Conservation (phyloP, 163 green algal genomes). For the Volvox carteri region DNA sequence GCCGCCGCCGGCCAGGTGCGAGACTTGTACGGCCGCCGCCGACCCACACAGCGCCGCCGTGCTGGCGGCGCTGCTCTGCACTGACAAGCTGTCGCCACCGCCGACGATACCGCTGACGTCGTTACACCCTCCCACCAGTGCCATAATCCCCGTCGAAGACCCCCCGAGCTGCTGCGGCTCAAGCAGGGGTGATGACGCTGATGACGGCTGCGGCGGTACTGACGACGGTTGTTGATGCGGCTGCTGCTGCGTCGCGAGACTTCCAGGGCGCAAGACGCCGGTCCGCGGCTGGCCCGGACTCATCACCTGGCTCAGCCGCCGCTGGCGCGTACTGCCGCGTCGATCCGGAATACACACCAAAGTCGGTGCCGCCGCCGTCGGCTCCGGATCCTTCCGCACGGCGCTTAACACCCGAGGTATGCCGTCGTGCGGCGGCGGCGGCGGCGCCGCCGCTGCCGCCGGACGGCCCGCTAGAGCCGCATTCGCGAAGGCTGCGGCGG, state of each 20-base stretch:
- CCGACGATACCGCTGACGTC: too few species aligned
- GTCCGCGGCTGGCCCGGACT: neutral
- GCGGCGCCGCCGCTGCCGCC: neutral
- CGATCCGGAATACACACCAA: neutral
- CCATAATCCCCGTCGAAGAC: too few species aligned
- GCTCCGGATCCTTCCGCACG: conserved; percentile 6
- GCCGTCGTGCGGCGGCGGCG: neutral
- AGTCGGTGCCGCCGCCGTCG: neutral
- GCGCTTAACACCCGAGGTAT: neutral
- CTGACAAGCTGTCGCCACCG: neutral
- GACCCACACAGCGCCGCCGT: neutral
- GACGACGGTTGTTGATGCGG: neutral
- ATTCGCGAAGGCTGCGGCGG: neutral
- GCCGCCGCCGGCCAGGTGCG: conserved; percentile 15
- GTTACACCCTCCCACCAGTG: too few species aligned
- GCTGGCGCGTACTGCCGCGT: neutral
- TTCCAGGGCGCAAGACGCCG: neutral
- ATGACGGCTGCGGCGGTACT: neutral
- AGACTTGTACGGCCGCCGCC: neutral
- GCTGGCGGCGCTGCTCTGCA: neutral
- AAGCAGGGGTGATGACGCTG: neutral
- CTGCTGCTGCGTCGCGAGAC: conserved; percentile 5
- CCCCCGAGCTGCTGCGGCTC: too few species aligned
- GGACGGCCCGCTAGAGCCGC: neutral
- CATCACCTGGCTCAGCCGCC: conserved; percentile 40